Evolutionary conservation across 495 filamentous ascomycete species (phyloP).

Genomic region (Lineolata rhizophorae): DNA sequence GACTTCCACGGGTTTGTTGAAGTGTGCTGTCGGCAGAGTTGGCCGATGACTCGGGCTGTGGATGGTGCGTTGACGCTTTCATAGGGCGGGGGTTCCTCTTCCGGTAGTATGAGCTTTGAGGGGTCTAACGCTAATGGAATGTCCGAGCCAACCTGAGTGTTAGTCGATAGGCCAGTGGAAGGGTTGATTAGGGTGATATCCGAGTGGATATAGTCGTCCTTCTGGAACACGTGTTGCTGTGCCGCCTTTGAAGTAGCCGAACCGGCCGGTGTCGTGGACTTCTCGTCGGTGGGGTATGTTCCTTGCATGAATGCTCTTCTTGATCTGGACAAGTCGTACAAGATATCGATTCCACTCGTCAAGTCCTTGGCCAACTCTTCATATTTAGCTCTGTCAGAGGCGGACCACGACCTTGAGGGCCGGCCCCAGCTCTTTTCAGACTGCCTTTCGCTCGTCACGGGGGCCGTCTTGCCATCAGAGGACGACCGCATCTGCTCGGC

Average conservation of each 20-base stretch:
- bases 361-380: slow-evolving; percentile 55
- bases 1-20: slow-evolving; percentile 19
- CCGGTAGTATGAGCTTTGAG: slow-evolving; percentile 13
- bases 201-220: slow-evolving; percentile 9
- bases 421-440: slow-evolving; percentile 14
- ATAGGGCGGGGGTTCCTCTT: slow-evolving; percentile 20
- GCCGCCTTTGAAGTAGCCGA: no score
- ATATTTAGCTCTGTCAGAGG: slow-evolving; percentile 28
- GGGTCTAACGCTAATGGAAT: neutral
- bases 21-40: no score
- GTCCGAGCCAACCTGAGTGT: neutral
- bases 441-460: slow-evolving; percentile 5
- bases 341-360: slow-evolving; percentile 67
- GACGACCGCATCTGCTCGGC: slow-evolving; percentile 64
- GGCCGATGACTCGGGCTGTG: slow-evolving; percentile 14
- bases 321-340: slow-evolving; percentile 68
- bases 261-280: neutral
- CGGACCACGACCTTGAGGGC: slow-evolving; percentile 27
- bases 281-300: slow-evolving; percentile 4
- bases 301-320: slow-evolving; percentile 20
- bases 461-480: slow-evolving; percentile 23
- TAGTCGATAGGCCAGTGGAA: slow-evolving; percentile 2
- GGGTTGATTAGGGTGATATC: slow-evolving; percentile 12
- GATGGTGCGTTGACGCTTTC: slow-evolving; percentile 12
- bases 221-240: no score